Evolutionary conservation across 2,329 filamentous ascomycete genomes (phyloP).

Genomic region (Cladophialophora bantiana): DNA sequence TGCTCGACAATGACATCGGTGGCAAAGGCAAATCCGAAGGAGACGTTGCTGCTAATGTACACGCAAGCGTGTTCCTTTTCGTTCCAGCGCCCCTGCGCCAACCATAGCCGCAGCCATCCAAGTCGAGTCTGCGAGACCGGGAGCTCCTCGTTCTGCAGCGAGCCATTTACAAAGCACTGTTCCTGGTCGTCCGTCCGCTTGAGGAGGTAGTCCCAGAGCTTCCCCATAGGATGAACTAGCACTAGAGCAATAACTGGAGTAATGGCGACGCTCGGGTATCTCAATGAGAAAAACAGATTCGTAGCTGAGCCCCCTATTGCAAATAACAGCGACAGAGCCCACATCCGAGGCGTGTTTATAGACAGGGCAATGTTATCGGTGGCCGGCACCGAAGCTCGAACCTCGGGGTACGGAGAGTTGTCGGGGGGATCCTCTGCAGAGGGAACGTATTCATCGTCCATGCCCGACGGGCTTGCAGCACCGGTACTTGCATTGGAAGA

Average conservation of each 20-base stretch:
- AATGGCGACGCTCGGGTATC: slow-evolving; percentile 89
- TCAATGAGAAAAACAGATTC: slow-evolving; percentile 86
- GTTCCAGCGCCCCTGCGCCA: slow-evolving; percentile 82
- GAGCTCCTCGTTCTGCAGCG: slow-evolving; percentile 52
- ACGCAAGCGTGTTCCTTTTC: slow-evolving; percentile 89
- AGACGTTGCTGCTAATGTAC: slow-evolving; percentile 88
- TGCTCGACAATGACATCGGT: slow-evolving; percentile 89
- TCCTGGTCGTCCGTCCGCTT: slow-evolving; percentile 65
- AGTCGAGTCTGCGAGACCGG: slow-evolving; percentile 34
- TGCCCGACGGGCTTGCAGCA: slow-evolving; percentile 42
- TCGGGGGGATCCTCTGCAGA: slow-evolving; percentile 47
- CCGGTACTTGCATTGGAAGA: slow-evolving; percentile 42
- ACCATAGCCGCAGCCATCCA: slow-evolving; percentile 69
- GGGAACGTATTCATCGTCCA: slow-evolving; percentile 45
- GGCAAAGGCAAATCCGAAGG: slow-evolving; percentile 87
- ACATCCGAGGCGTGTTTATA: slow-evolving; percentile 85
- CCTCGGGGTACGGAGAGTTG: slow-evolving; percentile 68
- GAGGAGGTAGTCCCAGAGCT: slow-evolving; percentile 76
- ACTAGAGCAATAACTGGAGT: slow-evolving; percentile 87
- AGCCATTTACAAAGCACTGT: slow-evolving; percentile 66
- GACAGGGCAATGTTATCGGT: slow-evolving; percentile 79
- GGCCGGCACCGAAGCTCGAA: slow-evolving; percentile 78
- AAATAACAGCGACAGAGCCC: slow-evolving; percentile 79
- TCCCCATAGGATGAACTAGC: slow-evolving; percentile 82
- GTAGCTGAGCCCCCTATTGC: slow-evolving; percentile 81